Base-by-base conservation (phyloP, 352 stramenopile genomes). In the Globisporangium carolinianum region DNA sequence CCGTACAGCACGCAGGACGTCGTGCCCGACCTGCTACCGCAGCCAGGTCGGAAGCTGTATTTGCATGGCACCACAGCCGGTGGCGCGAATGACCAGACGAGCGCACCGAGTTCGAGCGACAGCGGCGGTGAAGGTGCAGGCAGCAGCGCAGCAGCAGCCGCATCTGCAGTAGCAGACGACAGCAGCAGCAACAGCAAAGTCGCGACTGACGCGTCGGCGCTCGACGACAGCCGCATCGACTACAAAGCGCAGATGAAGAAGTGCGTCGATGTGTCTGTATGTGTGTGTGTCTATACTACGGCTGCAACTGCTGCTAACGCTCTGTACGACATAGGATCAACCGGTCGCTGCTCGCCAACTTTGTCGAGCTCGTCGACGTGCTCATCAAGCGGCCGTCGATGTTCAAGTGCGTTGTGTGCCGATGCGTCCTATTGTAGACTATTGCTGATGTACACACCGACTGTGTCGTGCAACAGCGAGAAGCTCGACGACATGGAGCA, bases 401-500 rank as follows among this genome's bases (percentile, higher is more conserved):
- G 66, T 92, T 92, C 71, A 92, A 91, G 84, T 94, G 57, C 47
- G 80, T 85, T 32, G 24, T 32, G 24, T 32, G 24, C 24, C 24
- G 24, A 32, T 32, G 24, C 3, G 24, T 32, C 24, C 24, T 32
- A 32, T 32, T 32, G 3, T 3, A 32, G 24, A 2, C 24, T 32
- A 32, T 32, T 32, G 24, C 24, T 32, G 24, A 32, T 32, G 24
- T 32, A 32, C 3, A 32, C 24, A 32, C 24, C 1, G 18, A 24
- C 18, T 24, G 18, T 24, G 18, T 24, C 24, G 24, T 32, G 24
- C 24, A 32, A 32, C 46, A 94, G 84, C 65, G 77, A 83, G 51
- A 94, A 94, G 67, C 70, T 94, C 53, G 72, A 89, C 66, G 85
- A 94, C 54, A 63, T 94, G 17, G 85, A 94, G 68, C 74, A 87